phyloP scores from a whole-genome alignment of 2,329 filamentous ascomycete species.

The Eurotiales sp. region DNA sequence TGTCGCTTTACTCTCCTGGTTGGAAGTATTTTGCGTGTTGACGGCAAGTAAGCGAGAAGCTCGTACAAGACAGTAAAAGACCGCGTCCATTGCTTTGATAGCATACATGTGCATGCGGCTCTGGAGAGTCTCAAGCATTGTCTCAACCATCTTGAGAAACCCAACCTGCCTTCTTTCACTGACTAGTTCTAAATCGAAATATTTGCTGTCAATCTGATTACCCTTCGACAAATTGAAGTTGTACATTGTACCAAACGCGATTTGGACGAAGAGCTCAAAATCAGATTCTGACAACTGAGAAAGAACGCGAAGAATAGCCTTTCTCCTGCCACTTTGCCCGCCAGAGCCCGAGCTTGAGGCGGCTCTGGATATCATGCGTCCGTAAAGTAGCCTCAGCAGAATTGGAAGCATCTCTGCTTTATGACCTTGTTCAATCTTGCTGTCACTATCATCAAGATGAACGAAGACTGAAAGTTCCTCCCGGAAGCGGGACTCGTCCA shows the following conservation, averaged over 20 bases:
- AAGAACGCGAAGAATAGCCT: slow-evolving; percentile 69
- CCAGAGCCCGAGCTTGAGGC: slow-evolving; percentile 72
- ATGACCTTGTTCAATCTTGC: slow-evolving; percentile 69
- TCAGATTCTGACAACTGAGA: slow-evolving; percentile 72
- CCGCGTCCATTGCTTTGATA: slow-evolving; percentile 65
- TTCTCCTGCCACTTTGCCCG: slow-evolving; percentile 75
- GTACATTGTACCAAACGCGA: slow-evolving; percentile 70
- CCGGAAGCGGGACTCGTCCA: slow-evolving; percentile 88
- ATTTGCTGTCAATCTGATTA: slow-evolving; percentile 46
- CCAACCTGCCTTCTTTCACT: slow-evolving; percentile 78
- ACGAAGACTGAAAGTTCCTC: slow-evolving; percentile 91
- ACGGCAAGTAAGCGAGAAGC: slow-evolving; percentile 55
- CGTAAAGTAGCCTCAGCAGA: slow-evolving; percentile 81
- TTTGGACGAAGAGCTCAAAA: slow-evolving; percentile 75
- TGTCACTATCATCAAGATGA: slow-evolving; percentile 62
- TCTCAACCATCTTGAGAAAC: slow-evolving; percentile 84
- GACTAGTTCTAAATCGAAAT: slow-evolving; percentile 58
- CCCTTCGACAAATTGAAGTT: slow-evolving; percentile 57
- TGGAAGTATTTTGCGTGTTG: slow-evolving; percentile 27
- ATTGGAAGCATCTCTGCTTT: slow-evolving; percentile 74
- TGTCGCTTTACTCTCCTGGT: slow-evolving; percentile 28
- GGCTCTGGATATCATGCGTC: slow-evolving; percentile 78
- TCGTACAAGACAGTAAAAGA: slow-evolving; percentile 75
- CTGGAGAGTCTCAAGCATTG: slow-evolving; percentile 80
- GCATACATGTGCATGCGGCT: slow-evolving; percentile 67